Base-by-base conservation (phyloP, 176 grass and related monocot species). In the Pontederia crassipes region DNA sequence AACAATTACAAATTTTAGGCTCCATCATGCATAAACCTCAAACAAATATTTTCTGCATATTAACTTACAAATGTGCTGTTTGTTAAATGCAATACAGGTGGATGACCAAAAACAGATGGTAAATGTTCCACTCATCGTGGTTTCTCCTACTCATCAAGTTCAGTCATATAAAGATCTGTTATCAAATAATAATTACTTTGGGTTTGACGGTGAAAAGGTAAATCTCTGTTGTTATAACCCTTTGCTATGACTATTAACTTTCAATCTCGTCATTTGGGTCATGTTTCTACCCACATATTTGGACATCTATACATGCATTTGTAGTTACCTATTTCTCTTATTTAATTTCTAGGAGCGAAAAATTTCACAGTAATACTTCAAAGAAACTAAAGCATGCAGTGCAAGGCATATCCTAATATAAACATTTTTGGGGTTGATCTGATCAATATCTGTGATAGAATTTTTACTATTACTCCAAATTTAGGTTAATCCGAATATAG, bases 141-240 rank as follows among this genome's bases (percentile, higher is more conserved):
- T 97, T 74, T 78, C 70, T 69, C 65, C 81, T 51, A 58, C 55
- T 62, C 61, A 54, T 74, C 71, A 85, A 68, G 71, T 92, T 49
- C 72, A 77, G 15, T 68, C 46, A 65, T 47, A 84, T 62, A 54
- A 69, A 61, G 76, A 85, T 12, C 88, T 64, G 55, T 59, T 92
- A 46, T 45, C 65, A 20, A 74, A 92, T 52, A 88, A 83, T 49
- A 70, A 77, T 66, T 85, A 83, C 66, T 97, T 85, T 88, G 81
- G 84, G 59, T 69, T 97, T 54, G 67, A 88, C 20, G 72, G 18
- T 74, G 48, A 81, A 20, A 88, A 88, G 93, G 93, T 97, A 80
- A 66, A 72, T 11, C 14, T 15, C 27, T 9, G n/a, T 20, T 16
- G 40, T 65, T 55, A 15, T 35, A 47, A 26, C 12, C 45, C 47